Conservation (phyloP, 2,329 filamentous ascomycete species). For the Hymenoscyphus repandus region DNA sequence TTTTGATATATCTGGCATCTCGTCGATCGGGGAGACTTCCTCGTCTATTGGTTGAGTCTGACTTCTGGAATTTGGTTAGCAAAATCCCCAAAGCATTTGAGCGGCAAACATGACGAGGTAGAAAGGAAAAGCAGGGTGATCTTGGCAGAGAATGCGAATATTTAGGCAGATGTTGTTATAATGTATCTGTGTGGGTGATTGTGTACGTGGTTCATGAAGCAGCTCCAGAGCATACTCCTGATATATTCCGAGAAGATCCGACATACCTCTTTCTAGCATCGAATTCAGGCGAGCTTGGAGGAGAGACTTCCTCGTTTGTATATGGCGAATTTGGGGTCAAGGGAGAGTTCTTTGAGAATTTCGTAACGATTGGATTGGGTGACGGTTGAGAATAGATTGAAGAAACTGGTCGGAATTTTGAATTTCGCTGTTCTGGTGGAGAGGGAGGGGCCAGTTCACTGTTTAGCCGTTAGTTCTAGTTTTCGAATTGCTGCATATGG, state of each 20-base stretch:
- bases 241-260: constrained; percentile 10
- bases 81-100: constrained; percentile 2
- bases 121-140: constrained; percentile 14
- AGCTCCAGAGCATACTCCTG: constrained; percentile 14
- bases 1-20: constrained; percentile 25
- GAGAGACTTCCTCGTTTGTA: constrained; percentile 34
- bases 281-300: constrained; percentile 38
- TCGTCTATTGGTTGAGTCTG: constrained; percentile 16
- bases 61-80: constrained; percentile 17
- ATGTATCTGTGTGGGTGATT: background rate
- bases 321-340: constrained; percentile 24
- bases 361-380: constrained; percentile 28
- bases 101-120: constrained; percentile 19
- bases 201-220: constrained; percentile 7
- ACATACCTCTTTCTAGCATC: constrained; percentile 24
- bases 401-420: constrained; percentile 45
- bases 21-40: constrained; percentile 39
- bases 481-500: background rate
- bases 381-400: constrained; percentile 58
- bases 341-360: constrained; percentile 26
- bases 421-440: constrained; percentile 17
- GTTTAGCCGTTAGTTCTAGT: constrained; percentile 15
- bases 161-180: constrained; percentile 6
- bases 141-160: constrained; percentile 14
- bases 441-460: constrained; percentile 18